Base-by-base conservation (phyloP, 352 stramenopile genomes). In the Sclerospora graminicola region DNA sequence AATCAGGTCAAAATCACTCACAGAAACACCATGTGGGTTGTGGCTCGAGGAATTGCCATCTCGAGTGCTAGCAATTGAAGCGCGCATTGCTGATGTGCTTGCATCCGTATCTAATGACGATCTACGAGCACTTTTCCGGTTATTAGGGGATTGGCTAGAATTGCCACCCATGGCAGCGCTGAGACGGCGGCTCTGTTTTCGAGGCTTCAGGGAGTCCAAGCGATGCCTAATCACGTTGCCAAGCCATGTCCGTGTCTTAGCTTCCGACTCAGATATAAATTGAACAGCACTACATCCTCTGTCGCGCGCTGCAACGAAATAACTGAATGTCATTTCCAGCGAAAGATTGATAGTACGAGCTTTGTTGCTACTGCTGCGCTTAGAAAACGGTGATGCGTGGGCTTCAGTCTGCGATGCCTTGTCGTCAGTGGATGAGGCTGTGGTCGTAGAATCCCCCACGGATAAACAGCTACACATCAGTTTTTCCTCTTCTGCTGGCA, bases 1-100 rank as follows among this genome's bases (percentile, higher is more conserved):
- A 46, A 92, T 84, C 54, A 89, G 46, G 19, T 89, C 73, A 48
- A 92, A 89, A 48, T 92, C 80, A 27, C 81, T 86, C 9, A 89
- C 79, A 24, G 83, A 94, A 18, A 84, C 62, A 5, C 63, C 52
- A 31, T 60, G 55, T 6, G 44, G 46, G 32, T 67, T 32, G 0
- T 52, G 39, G 26, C 57, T 64, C n/a, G n/a, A n/a, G 11, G 53
- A 48, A 9, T 59, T 60, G 16, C 64, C 64, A 14, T 62, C 35
- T n/a, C 53, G 53, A 38, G 48, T 74, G 24, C 68, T 70, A 15
- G 75, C 51, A 27, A 69, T 63, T 0, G 74, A 86, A 27, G 69
- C 61, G 8, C 74, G 74, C 59, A 86, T 69, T 2, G 69, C 66
- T 0, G 69, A 75, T 4, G 54, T 59, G 28, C 42, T 64, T 15